Evolutionary conservation across 768 basidiomycete genomes (phyloP).

Genomic region (Lactarius hatsudake): DNA sequence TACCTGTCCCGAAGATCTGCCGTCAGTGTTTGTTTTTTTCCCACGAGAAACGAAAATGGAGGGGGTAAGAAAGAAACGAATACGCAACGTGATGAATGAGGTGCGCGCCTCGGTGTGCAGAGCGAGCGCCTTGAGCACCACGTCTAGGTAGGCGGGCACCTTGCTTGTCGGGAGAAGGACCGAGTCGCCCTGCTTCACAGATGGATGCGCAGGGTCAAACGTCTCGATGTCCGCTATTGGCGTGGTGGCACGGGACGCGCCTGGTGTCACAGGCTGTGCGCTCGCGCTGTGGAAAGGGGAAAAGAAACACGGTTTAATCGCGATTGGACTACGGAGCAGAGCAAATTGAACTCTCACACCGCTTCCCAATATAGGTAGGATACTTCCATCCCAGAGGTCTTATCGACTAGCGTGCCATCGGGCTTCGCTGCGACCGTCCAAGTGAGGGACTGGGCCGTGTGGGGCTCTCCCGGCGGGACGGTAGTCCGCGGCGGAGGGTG

Average conservation of each 20-base stretch:
- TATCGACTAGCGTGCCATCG: constrained; percentile 12
- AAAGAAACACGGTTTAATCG: constrained; percentile 4
- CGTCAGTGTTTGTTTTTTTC: neutral
- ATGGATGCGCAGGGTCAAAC: constrained; percentile 19
- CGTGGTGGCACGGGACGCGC: neutral
- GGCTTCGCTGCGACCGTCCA: constrained; percentile 17
- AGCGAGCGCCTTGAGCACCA: constrained; percentile 33
- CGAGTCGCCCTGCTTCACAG: constrained; percentile 11
- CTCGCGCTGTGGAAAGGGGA: constrained; percentile 2
- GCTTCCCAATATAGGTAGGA: constrained; percentile 22
- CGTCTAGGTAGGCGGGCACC: constrained; percentile 40
- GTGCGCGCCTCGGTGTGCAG: constrained; percentile 45
- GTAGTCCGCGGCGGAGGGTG: constrained; percentile 5
- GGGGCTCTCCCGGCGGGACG: neutral
- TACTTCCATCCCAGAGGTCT: constrained; percentile 12
- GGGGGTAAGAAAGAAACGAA: constrained; percentile 17
- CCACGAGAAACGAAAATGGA: neutral
- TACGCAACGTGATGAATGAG: constrained; percentile 46
- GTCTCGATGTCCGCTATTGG: constrained; percentile 4
- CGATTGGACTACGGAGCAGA: neutral
- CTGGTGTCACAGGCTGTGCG: neutral
- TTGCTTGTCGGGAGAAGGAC: constrained; percentile 32
- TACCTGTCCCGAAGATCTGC: constrained; percentile 26
- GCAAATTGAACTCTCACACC: neutral
- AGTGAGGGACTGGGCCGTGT: constrained; percentile 1